phyloP scores from a whole-genome alignment of 2,329 filamentous ascomycete genomes.

The Hysterium pulicare region DNA sequence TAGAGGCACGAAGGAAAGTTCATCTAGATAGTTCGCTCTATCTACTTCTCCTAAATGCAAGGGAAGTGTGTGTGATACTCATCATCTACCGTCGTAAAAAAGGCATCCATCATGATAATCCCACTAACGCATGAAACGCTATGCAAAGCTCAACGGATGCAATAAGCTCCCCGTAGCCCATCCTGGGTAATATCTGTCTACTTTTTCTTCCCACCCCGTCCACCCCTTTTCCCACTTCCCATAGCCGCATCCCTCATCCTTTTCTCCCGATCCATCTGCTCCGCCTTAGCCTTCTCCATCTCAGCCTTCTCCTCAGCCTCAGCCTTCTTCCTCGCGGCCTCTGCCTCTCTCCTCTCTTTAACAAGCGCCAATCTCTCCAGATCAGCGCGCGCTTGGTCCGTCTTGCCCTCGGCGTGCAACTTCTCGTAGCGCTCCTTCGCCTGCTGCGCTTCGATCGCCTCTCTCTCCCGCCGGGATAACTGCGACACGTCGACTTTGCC shows the following conservation, averaged over 20 bases:
- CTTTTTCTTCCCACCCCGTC: slow-evolving; percentile 38
- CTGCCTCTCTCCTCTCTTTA: slow-evolving; percentile 79
- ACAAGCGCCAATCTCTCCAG: slow-evolving; percentile 78
- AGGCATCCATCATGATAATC: no score
- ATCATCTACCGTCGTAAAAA: no score
- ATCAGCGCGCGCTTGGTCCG: slow-evolving; percentile 89
- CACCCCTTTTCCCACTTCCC: slow-evolving; percentile 45
- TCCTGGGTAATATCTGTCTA: no score
- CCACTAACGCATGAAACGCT: no score
- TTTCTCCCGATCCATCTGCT: slow-evolving; percentile 46
- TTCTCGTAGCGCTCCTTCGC: slow-evolving; percentile 90
- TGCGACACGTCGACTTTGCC: slow-evolving; percentile 47
- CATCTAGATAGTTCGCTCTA: no score
- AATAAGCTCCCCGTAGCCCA: no score
- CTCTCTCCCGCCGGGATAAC: slow-evolving; percentile 64
- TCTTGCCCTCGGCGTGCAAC: slow-evolving; percentile 91
- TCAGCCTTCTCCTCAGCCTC: slow-evolving; percentile 51
- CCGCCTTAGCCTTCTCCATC: slow-evolving; percentile 55
- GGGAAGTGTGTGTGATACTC: no score
- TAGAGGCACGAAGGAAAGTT: no score
- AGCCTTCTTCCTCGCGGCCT: slow-evolving; percentile 76
- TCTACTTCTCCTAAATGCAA: no score
- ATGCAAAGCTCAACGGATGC: no score
- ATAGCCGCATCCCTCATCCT: slow-evolving; percentile 47
- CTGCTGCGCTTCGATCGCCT: slow-evolving; percentile 81